Base-by-base conservation (phyloP, 768 basidiomycete genomes). In the Trametes coccinea region DNA sequence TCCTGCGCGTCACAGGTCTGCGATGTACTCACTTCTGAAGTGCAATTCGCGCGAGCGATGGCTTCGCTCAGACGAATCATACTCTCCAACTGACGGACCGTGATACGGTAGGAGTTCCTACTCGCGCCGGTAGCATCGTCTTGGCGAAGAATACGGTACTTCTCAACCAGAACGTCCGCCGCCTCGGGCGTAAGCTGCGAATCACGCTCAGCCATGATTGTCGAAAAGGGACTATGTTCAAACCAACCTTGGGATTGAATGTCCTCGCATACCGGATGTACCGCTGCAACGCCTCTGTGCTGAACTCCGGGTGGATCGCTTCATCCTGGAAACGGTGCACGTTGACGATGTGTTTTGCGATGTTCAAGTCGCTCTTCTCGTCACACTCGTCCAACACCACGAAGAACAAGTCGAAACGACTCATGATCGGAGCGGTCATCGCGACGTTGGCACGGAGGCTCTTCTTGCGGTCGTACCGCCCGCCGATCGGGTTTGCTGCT, bases 361-460 rank as follows among this genome's bases (percentile, higher is more conserved):
- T 91, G 71, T 94, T 93, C 70, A 93, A 74, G 70, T 99, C 97
- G 62, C 88, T 91, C 73, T 84, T 89, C 72, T 93, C 91, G 72
- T 98, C 88, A 75, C 95, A 98, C 70, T 99, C 95, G 69, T 99
- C 97, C 53, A 99, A 82, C 10, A 99, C 94, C 56, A 99, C 93
- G 72, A 98, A 99, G 80, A 98, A 98, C 66, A 99, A 72, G 74
- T 99, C 97, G 67, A 93, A 99, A 62, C 97, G 87, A 76, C 93
- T 95, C 96, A 99, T 98, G 76, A 99, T 98, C 1, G 97, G 97
- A 0, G 95, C 90, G 54, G 90, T 94, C 97, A 99, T 98, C 61
- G 92, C 92, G 37, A 99, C 87, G 74, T 99, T 99, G 3, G 90
- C 90, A 22, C 94, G 80, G 13, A 99, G 79, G 3, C 88, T 87